phyloP scores from a whole-genome alignment of 495 filamentous ascomycete species.

The Elasticomyces elasticus region DNA sequence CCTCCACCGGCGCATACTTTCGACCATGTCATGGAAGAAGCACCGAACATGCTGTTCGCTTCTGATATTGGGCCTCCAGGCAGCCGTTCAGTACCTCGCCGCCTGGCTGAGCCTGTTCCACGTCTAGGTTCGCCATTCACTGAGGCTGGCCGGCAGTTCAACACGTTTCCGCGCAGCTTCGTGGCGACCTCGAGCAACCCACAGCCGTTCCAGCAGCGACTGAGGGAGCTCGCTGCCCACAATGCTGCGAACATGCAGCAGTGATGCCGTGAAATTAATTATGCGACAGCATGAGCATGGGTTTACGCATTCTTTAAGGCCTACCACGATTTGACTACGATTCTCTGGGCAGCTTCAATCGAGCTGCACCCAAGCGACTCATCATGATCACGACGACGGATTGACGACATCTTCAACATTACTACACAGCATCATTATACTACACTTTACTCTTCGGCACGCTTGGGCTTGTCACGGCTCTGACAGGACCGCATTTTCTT shows the following conservation, averaged over 20 bases:
- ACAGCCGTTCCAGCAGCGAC: conserved; percentile 17
- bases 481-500: background rate
- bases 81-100: conserved; percentile 11
- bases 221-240: conserved; percentile 13
- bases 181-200: conserved; percentile 20
- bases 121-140: conserved; percentile 35
- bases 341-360: background rate
- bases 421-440: background rate
- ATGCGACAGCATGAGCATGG: background rate
- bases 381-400: background rate
- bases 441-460: background rate
- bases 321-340: background rate
- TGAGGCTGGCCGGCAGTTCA: conserved; percentile 25
- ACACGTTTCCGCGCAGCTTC: conserved; percentile 32
- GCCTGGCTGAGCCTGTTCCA: conserved; percentile 23
- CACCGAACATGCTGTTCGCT: background rate
- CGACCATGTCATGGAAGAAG: conserved; percentile 19
- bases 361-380: background rate
- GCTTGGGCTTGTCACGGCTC: background rate
- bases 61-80: conserved; percentile 7
- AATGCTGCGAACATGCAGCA: background rate
- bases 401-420: background rate
- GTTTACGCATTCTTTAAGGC: background rate
- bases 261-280: background rate
- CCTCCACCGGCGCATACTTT: background rate